A percentile compares a stretch with the other conserved stretches of the same genome.
phyloP scores from a whole-genome alignment of 257 asterid genomes.

The Datura wrightii region DNA sequence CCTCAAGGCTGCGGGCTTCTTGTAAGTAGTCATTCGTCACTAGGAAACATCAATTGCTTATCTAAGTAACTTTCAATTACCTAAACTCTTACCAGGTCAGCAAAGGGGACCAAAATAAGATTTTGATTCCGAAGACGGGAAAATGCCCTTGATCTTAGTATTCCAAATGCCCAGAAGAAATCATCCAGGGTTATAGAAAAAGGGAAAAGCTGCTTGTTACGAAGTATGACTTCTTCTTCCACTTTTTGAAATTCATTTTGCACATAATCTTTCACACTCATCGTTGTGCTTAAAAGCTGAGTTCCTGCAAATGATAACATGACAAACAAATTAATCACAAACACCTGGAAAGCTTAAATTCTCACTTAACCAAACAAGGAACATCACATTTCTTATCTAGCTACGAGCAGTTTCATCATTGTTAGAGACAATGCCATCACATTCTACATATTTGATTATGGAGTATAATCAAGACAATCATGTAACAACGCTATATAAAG shows the following conservation, averaged over 20 bases:
- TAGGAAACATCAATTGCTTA: not conserved
- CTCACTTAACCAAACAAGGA: not conserved
- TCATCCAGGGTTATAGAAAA: conserved; percentile 71
- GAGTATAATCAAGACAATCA: conserved; percentile 19
- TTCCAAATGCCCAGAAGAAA: conserved; percentile 97
- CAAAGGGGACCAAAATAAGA: conserved; percentile 88
- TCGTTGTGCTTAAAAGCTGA: conserved; percentile 83
- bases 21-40: not conserved
- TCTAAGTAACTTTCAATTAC: not conserved
- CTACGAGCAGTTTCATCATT: not conserved
- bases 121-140: conserved; percentile 84
- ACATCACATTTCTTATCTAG: conserved; percentile 15
- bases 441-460: not conserved
- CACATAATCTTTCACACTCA: conserved; percentile 88
- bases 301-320: conserved; percentile 61
- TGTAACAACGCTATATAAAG: not conserved
- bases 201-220: conserved; percentile 86
- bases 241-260: conserved; percentile 72
- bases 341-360: not conserved
- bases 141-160: conserved; percentile 94
- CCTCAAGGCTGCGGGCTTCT: not conserved
- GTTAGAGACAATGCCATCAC: not conserved
- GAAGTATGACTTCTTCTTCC: conserved; percentile 75
- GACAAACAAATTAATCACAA: conserved; percentile 27
- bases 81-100: conserved; percentile 73